Percentiles rank a stretch among this genome's conserved stretches.
phyloP scores from a whole-genome alignment of 2,329 filamentous ascomycete genomes.

The Fusarium buharicum region DNA sequence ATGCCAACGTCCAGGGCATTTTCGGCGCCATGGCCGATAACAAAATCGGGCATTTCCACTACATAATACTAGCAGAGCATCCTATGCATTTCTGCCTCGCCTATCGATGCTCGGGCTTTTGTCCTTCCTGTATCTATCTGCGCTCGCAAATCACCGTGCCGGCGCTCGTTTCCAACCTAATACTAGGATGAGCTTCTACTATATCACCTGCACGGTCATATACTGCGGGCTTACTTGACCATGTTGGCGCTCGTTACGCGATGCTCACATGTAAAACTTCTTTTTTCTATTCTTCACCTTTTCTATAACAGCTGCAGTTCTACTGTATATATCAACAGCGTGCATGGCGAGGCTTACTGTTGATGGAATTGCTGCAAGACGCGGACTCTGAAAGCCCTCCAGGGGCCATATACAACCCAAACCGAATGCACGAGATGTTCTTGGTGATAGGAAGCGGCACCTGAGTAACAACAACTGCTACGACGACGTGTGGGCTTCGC shows the following conservation, averaged over 20 bases:
- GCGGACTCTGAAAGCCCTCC: not conserved
- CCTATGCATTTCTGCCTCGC: constrained; percentile 17
- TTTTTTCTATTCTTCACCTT: constrained; percentile 16
- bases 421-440: constrained; percentile 3
- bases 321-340: constrained; percentile 17
- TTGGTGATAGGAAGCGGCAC: constrained; percentile 21
- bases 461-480: constrained; percentile 18
- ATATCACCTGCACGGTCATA: constrained; percentile 15
- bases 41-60: constrained; percentile 25
- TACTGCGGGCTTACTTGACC: constrained; percentile 8
- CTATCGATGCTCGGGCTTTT: constrained; percentile 12
- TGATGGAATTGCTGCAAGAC: constrained; percentile 2
- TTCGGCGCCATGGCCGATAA: constrained; percentile 18
- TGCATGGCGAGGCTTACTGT: constrained; percentile 20
- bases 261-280: constrained; percentile 2
- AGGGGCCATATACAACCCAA: constrained; percentile 10
- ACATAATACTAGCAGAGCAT: constrained; percentile 39
- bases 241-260: constrained; percentile 5
- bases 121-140: constrained; percentile 9
- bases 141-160: constrained; percentile 1
- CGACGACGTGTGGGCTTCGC: constrained; percentile 17
- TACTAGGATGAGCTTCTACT: constrained; percentile 1
- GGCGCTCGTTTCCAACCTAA: constrained; percentile 4
- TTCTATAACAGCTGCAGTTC: constrained; percentile 22
- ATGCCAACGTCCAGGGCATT: constrained; percentile 12